Conservation (phyloP, 805 yeast species). For the Candida germanica region DNA sequence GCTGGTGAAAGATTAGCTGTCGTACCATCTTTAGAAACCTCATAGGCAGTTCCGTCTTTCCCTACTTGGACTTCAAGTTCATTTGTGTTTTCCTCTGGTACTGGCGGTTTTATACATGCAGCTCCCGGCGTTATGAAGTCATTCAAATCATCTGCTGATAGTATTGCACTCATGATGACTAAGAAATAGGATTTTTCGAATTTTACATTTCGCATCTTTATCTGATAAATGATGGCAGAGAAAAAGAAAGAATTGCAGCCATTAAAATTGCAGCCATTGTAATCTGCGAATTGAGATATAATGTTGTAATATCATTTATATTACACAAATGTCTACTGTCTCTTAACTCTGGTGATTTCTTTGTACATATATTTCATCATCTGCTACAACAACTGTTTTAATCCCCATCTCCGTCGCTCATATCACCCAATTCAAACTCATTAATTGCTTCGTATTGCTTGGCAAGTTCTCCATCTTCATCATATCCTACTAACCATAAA, state of each 20-base stretch:
- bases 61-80: slow-evolving; percentile 59
- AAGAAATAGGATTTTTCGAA: background rate
- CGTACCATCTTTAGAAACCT: slow-evolving; percentile 61
- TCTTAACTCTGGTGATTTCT: too few relatives aligned
- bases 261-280: too few relatives aligned
- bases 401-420: slow-evolving; percentile 19
- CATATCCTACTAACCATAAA: slow-evolving; percentile 41
- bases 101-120: slow-evolving; percentile 83
- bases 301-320: too few relatives aligned
- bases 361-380: too few relatives aligned
- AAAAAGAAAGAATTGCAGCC: too few relatives aligned
- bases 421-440: slow-evolving; percentile 37
- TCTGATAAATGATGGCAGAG: too few relatives aligned
- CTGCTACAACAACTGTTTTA: background rate
- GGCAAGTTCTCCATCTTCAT: slow-evolving; percentile 34
- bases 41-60: slow-evolving; percentile 56
- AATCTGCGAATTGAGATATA: too few relatives aligned
- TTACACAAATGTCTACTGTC: too few relatives aligned
- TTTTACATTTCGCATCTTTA: too few relatives aligned
- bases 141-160: slow-evolving; percentile 87
- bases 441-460: slow-evolving; percentile 15
- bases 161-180: slow-evolving; percentile 70
- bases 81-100: slow-evolving; percentile 21
- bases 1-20: slow-evolving; percentile 64
- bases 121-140: slow-evolving; percentile 93